These are phyloP conservation scores for Fistulifera pelliculosa DNA, from an alignment of 108 stramenopile species.

Conservation along the genomic window DNA sequence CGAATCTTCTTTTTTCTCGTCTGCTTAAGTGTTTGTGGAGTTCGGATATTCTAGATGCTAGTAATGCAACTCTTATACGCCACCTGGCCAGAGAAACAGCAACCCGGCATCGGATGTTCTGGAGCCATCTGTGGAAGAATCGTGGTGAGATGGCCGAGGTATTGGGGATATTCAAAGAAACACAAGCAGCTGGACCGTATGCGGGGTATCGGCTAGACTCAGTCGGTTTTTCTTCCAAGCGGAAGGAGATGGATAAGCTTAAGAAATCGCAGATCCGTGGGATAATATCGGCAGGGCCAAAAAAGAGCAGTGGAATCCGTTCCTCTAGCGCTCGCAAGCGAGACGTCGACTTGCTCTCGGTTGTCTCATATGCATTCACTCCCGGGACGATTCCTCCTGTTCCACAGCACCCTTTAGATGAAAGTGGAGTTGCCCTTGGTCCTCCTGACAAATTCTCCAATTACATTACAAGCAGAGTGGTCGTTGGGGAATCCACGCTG, in stretches of 20 bases:
- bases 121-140: not conserved
- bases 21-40: not conserved
- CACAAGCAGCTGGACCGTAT: not conserved
- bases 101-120: not conserved
- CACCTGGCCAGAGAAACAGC: not conserved
- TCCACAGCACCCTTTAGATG: conserved; percentile 29
- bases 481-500: too few species aligned
- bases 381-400: conserved; percentile 29
- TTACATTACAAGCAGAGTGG: too few species aligned
- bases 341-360: not conserved
- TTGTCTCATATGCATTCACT: not conserved
- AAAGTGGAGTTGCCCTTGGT: conserved; percentile 19
- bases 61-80: not conserved
- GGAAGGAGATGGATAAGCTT: not conserved
- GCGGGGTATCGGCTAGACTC: not conserved
- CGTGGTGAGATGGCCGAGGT: not conserved
- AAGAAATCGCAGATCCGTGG: too few species aligned
- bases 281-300: not conserved
- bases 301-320: not conserved
- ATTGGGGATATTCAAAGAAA: not conserved
- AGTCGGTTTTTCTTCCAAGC: not conserved
- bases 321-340: not conserved
- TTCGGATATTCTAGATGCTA: not conserved
- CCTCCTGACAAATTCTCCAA: conserved; percentile 13
- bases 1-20: not conserved